Base-by-base conservation (phyloP, 768 basidiomycete species). In the Rossbeevera mucosa region DNA sequence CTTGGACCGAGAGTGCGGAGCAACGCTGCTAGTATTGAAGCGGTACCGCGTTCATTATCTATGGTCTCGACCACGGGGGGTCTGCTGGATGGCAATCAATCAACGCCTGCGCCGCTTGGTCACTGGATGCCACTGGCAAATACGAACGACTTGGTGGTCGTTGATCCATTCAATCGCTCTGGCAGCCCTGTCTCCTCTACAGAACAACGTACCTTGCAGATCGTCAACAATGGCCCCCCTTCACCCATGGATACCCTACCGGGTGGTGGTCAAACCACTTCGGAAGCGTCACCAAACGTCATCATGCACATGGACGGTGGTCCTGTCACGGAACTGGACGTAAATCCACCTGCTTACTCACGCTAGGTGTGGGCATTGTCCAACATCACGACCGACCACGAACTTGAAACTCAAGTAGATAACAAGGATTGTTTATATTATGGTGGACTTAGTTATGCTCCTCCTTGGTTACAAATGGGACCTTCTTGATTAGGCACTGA, bases 301-400 rank as follows among this genome's bases (percentile, higher is more conserved):
- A 53, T 67, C 11, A 9, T 70, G 5, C 68, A 69, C 44, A 66
- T 51, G 7, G 64, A 68, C 22, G 66, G 55, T n/a, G 66, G 68
- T 9, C 61, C 48, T 13, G 28, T 44, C 1, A 36, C 38, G 16
- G 53, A n/a, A 20, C 6, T 25, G 24, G 31, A 54, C 21, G 24
- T 28, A 6, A 47, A 53, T 7, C 66, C 66, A 3, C 66, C 66
- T 29, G 52, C 66, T 11, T 67, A 67, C 45, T 62, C 62, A 18
- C 59, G 56, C 46, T 59, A 33, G 50, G 21, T n/a, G 22, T 46
- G 49, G 54, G 30, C 36, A 42, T 7, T 26, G 29, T 49, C 40
- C 28, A 24, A 18, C 24, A 4, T 52, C 31, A 61, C 44, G 63
- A 67, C 51, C 13, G 22, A 44, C 40, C 25, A 61, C 44, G 53